phyloP scores from a whole-genome alignment of 371 early-diverging fungal species.

The Mortierella sp. region DNA sequence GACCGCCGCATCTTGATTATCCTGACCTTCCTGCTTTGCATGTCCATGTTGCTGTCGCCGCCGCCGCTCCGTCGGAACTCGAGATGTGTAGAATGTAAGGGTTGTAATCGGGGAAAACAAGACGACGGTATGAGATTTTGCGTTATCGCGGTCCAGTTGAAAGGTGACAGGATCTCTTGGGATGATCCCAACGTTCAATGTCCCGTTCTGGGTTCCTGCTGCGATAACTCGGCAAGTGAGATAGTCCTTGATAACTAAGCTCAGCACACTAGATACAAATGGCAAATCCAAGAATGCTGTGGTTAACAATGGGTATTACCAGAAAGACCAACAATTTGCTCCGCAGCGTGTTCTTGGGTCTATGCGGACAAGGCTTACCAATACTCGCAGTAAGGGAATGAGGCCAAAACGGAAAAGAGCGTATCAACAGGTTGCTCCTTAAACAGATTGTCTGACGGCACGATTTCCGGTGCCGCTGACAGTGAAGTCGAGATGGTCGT shows the following conservation, averaged over 20 bases:
- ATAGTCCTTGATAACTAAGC: slow-evolving; percentile 66
- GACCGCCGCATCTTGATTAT: background rate
- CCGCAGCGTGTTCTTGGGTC: background rate
- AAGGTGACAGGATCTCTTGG: slow-evolving; percentile 63
- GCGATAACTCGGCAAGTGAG: slow-evolving; percentile 65
- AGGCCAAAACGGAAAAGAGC: slow-evolving; percentile 34
- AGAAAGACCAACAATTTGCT: background rate
- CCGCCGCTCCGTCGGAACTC: slow-evolving; percentile 46
- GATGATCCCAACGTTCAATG: slow-evolving; percentile 66
- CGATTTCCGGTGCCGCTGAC: background rate
- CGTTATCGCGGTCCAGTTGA: slow-evolving; percentile 33
- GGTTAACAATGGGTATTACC: background rate
- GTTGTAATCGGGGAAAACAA: slow-evolving; percentile 51
- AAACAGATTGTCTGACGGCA: background rate
- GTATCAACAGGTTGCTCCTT: slow-evolving; percentile 34
- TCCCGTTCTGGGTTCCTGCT: slow-evolving; percentile 76
- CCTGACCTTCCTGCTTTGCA: background rate
- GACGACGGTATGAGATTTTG: slow-evolving; percentile 41
- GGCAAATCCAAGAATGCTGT: background rate
- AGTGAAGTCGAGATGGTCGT: background rate
- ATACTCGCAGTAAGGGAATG: slow-evolving; percentile 51
- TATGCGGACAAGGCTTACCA: slow-evolving; percentile 25
- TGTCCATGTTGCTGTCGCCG: slow-evolving; percentile 2
- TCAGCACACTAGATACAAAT: slow-evolving; percentile 60
- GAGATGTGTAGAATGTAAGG: slow-evolving; percentile 33